Evolutionary conservation across 106 monocot genomes (phyloP).

Genomic region (Dendrobium chrysotoxum): DNA sequence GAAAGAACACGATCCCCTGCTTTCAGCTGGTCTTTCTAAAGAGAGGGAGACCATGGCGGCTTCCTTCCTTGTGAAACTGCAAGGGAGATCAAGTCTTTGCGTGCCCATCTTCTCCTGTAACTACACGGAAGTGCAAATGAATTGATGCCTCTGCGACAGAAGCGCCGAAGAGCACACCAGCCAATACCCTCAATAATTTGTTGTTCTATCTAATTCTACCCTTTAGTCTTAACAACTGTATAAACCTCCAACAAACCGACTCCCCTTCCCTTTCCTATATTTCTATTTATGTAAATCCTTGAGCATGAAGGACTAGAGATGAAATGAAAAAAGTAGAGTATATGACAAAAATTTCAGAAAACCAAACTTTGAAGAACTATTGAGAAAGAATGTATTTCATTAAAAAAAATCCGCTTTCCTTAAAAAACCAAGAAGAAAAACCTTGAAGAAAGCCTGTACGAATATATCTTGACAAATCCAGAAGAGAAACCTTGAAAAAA

Average conservation of each 20-base stretch:
- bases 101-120: slow-evolving; percentile 1
- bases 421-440: background rate
- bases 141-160: background rate
- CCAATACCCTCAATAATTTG: background rate
- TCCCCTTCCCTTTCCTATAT: background rate
- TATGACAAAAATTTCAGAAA: background rate
- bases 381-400: background rate
- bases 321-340: background rate
- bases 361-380: background rate
- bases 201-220: background rate
- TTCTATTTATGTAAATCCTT: background rate
- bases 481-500: background rate
- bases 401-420: background rate
- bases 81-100: background rate
- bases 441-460: background rate
- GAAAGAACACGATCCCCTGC: slow-evolving; percentile 2
- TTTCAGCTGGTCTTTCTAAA: background rate
- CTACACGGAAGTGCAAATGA: background rate
- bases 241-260: background rate
- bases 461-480: background rate
- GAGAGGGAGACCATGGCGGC: background rate
- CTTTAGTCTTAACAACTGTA: background rate
- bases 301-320: background rate
- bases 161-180: slow-evolving; percentile 5
- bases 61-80: slow-evolving; percentile 5